Conservation (phyloP, 768 basidiomycete species). For the Suillus brevipes region DNA sequence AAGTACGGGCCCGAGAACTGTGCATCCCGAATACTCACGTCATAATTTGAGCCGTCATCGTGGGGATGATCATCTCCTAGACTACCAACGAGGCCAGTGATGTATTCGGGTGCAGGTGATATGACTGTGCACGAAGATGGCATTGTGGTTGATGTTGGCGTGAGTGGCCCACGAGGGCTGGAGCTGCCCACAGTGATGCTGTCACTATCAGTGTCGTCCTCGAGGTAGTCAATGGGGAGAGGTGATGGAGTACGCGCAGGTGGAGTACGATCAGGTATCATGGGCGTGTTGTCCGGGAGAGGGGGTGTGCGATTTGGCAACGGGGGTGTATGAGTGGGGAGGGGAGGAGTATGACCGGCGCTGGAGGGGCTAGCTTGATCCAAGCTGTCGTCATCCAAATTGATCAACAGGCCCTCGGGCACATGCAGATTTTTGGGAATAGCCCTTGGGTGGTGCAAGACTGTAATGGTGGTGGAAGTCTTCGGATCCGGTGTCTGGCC, state of each 20-base stretch:
- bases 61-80: slow-evolving; percentile 44
- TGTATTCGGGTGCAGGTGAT: slow-evolving; percentile 48
- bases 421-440: slow-evolving; percentile 7
- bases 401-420: slow-evolving; percentile 57
- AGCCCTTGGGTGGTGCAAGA: slow-evolving; percentile 4
- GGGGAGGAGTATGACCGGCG: background rate
- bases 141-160: slow-evolving; percentile 30
- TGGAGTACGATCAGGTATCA: slow-evolving; percentile 7
- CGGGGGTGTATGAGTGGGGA: background rate
- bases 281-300: slow-evolving; percentile 4
- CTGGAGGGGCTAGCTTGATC: slow-evolving; percentile 16
- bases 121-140: slow-evolving; percentile 32
- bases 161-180: slow-evolving; percentile 33
- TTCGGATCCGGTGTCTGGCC: slow-evolving; percentile 17
- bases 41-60: slow-evolving; percentile 57
- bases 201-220: slow-evolving; percentile 29
- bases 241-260: slow-evolving; percentile 16
- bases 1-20: slow-evolving; percentile 17
- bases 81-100: slow-evolving; percentile 61
- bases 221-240: slow-evolving; percentile 25
- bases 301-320: slow-evolving; percentile 2
- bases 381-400: slow-evolving; percentile 47
- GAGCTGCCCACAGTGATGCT: slow-evolving; percentile 25
- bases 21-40: slow-evolving; percentile 49
- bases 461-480: background rate